Percentiles rank a stretch among this genome's conserved stretches.
phyloP scores from a whole-genome alignment of 441 rosid genomes.

The Raphanus hybrid region DNA sequence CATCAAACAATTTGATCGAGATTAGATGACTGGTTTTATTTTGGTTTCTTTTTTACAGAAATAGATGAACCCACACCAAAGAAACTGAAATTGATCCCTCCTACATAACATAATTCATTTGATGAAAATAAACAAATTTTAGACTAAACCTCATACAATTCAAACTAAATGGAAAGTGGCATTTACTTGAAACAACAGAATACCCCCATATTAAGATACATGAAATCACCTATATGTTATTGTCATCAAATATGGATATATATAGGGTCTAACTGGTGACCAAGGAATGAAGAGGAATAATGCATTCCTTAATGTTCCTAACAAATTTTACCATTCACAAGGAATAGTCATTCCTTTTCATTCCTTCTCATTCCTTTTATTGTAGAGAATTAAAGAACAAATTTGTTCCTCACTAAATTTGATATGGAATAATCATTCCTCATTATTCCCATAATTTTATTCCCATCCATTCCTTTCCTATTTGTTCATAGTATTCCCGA shows the following conservation, averaged over 20 bases:
- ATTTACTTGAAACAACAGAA: constrained; percentile 3
- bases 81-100: background rate
- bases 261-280: no score
- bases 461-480: no score
- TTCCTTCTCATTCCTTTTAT: no score
- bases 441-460: no score
- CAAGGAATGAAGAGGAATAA: no score
- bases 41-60: background rate
- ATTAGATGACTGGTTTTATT: background rate
- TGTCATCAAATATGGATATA: background rate
- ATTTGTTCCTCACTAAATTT: no score
- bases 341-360: no score
- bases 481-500: no score
- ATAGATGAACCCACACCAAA: background rate
- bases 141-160: background rate
- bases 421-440: no score
- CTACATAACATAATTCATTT: background rate
- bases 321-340: no score
- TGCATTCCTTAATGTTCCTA: no score
- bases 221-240: background rate
- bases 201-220: background rate
- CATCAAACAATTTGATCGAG: background rate
- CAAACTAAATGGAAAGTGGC: background rate
- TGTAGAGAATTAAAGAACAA: no score
- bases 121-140: background rate